Conservation (phyloP, 805 yeast species). For the Kluyveromyces dobzhanskii region DNA sequence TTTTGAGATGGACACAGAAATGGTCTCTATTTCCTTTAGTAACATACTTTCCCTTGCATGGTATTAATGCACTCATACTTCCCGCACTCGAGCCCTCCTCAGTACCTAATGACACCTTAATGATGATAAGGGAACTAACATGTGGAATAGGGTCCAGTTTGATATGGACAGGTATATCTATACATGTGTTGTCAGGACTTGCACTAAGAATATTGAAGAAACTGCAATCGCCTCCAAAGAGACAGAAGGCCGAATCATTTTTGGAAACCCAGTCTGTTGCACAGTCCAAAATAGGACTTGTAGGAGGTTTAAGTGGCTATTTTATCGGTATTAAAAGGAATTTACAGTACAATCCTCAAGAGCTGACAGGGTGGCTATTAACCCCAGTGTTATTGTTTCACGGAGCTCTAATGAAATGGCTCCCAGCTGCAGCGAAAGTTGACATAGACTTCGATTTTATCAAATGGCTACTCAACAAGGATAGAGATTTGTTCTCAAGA, state of each 20-base stretch:
- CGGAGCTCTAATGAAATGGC: slow-evolving; percentile 14
- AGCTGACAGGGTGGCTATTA: slow-evolving; percentile 16
- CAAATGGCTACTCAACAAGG: slow-evolving; percentile 19
- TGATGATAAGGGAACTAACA: slow-evolving; percentile 20
- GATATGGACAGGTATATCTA: slow-evolving; percentile 8
- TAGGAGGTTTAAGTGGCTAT: slow-evolving; percentile 21
- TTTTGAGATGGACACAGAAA: slow-evolving; percentile 14
- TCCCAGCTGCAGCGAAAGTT: slow-evolving; percentile 10
- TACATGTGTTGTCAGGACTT: slow-evolving; percentile 10
- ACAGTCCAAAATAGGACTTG: slow-evolving; percentile 17
- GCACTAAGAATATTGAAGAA: slow-evolving; percentile 11
- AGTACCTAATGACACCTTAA: slow-evolving; percentile 20
- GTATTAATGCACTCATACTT: slow-evolving; percentile 15
- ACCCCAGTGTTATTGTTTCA: slow-evolving; percentile 16
- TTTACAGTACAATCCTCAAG: slow-evolving; percentile 16
- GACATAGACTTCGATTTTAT: slow-evolving; percentile 18
- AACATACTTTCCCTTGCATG: slow-evolving; percentile 20
- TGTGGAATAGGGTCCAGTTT: slow-evolving; percentile 15
- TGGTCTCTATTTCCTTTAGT: slow-evolving; percentile 18
- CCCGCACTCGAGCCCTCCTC: slow-evolving; percentile 15
- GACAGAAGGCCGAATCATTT: slow-evolving; percentile 5
- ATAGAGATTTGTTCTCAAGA: slow-evolving; percentile 10
- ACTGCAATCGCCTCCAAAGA: slow-evolving; percentile 4
- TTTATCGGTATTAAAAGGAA: slow-evolving; percentile 16
- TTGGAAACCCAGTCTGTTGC: slow-evolving; percentile 10